Conservation (phyloP, 1,139 yeast genomes). For the Sugiyamaella xylanicola region DNA sequence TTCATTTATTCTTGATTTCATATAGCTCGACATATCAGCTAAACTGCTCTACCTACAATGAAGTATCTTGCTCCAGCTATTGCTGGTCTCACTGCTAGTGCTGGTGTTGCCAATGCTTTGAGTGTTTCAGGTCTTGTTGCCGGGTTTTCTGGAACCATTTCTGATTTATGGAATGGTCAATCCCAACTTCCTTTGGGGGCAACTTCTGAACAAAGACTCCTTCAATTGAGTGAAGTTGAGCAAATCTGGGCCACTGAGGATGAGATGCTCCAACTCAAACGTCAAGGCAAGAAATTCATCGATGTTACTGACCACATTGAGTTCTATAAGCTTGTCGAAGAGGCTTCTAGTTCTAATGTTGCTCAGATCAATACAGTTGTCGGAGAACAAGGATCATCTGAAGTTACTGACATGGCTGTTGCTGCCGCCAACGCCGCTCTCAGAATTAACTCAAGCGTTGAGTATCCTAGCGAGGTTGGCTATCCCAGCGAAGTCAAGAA, state of each 20-base stretch:
- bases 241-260: constrained; percentile 54
- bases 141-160: constrained; percentile 6
- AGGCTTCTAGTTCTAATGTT: constrained; percentile 13
- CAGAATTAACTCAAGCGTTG: constrained; percentile 47
- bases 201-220: constrained; percentile 34
- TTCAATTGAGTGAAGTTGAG: constrained; percentile 41
- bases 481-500: constrained; percentile 47
- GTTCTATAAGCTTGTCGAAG: constrained; percentile 19
- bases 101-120: constrained; percentile 19
- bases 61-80: constrained; percentile 12
- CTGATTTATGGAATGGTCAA: constrained; percentile 6
- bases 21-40: no score
- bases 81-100: constrained; percentile 11
- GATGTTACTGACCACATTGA: constrained; percentile 61
- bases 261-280: constrained; percentile 57
- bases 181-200: constrained; percentile 12
- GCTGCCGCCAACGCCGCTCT: constrained; percentile 14
- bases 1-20: no score
- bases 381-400: no score
- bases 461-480: constrained; percentile 56
- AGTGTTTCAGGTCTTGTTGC: constrained; percentile 17
- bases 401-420: constrained; percentile 8
- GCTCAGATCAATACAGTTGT: constrained; percentile 7
- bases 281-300: constrained; percentile 61
- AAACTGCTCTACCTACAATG: constrained; percentile 6